phyloP scores from a whole-genome alignment of 169 alveolate genomes.

The Babesia bovis region DNA sequence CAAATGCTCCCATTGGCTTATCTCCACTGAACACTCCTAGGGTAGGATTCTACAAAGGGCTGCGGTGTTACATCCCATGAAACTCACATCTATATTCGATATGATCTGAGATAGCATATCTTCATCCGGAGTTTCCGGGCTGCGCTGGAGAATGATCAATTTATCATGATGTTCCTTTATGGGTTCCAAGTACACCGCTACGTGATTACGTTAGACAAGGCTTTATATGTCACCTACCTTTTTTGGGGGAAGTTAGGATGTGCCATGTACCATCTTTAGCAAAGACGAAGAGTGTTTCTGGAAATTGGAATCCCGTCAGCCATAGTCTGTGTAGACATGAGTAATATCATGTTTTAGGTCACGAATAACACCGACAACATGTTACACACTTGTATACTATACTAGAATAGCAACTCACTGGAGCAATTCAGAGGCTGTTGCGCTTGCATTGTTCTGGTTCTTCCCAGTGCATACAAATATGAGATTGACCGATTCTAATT shows the following conservation, averaged over 20 bases:
- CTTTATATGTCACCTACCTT: conserved; percentile 53
- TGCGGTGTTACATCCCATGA: neutral
- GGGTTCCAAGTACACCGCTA: conserved; percentile 65
- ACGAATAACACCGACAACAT: neutral
- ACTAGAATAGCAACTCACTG: conserved; percentile 37
- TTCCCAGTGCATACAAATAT: conserved; percentile 68
- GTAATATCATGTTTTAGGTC: conserved; percentile 2
- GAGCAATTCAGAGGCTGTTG: conserved; percentile 61
- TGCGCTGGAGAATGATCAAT: conserved; percentile 42
- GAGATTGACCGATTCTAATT: conserved; percentile 20
- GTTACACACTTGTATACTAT: neutral
- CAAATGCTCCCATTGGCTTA: conserved; percentile 60
- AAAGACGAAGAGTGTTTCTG: conserved; percentile 85
- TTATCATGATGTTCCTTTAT: conserved; percentile 47
- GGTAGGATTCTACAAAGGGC: conserved; percentile 24
- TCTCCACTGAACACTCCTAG: conserved; percentile 50
- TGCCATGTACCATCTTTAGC: conserved; percentile 73
- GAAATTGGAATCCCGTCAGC: conserved; percentile 88
- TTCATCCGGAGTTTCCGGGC: conserved; percentile 43
- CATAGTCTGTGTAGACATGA: conserved; percentile 76
- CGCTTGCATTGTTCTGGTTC: conserved; percentile 59
- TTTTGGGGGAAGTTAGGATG: conserved; percentile 84
- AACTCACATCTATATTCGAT: conserved; percentile 28
- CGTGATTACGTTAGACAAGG: neutral
- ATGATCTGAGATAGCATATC: conserved; percentile 27